Conservation (phyloP, 345 rosid species). For the Camelina sativa region DNA sequence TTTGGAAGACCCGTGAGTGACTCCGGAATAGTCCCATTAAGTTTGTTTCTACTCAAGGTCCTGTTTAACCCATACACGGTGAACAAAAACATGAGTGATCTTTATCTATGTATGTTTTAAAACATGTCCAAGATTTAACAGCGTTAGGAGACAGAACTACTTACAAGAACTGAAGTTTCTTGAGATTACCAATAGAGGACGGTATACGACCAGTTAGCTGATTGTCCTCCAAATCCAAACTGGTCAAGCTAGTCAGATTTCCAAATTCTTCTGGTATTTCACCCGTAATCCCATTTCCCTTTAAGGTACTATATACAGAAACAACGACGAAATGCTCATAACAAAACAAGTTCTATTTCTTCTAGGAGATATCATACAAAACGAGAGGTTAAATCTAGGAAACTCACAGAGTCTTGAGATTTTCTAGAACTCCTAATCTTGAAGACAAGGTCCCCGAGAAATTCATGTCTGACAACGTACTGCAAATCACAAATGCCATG, state of each 20-base stretch:
- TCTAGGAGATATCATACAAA: conserved; percentile 1
- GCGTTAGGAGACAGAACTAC: conserved; percentile 42
- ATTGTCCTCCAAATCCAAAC: conserved; percentile 91
- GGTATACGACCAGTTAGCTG: conserved; percentile 81
- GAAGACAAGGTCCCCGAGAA: conserved; percentile 82
- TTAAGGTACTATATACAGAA: conserved; percentile 68
- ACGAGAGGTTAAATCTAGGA: not conserved
- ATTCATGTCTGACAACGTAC: conserved; percentile 80
- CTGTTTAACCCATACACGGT: conserved; percentile 49
- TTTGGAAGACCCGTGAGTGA: conserved; percentile 64
- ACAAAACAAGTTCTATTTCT: conserved; percentile 7
- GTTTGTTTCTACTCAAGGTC: conserved; percentile 87
- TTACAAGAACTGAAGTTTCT: conserved; percentile 92
- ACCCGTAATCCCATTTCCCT: conserved; percentile 88
- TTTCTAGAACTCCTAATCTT: conserved; percentile 61
- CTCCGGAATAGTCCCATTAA: conserved; percentile 72
- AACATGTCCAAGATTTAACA: conserved; percentile 19
- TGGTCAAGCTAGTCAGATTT: conserved; percentile 76
- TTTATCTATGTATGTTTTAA: not conserved
- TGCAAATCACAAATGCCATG: conserved; percentile 44
- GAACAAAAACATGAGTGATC: conserved; percentile 22
- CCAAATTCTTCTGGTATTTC: conserved; percentile 88
- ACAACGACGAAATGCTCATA: conserved; percentile 10
- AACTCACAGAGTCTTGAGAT: conserved; percentile 79
- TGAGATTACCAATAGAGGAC: conserved; percentile 76